These are phyloP conservation scores for Stylonectria norvegica DNA, from an alignment of 2,329 filamentous ascomycete species.

Conservation along the genomic window DNA sequence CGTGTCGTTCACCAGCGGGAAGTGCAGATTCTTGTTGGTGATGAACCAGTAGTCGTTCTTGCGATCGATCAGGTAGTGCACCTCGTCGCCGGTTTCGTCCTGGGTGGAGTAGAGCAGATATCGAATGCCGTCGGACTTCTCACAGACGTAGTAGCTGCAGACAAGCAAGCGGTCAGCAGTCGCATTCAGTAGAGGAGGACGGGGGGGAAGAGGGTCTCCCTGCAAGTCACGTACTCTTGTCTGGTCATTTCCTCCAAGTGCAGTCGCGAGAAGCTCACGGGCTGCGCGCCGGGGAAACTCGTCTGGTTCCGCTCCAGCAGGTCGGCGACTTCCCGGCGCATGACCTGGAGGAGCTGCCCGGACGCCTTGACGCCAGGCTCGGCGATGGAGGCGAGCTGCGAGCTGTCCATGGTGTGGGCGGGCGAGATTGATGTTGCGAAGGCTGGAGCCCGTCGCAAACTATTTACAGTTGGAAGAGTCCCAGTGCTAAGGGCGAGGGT, in stretches of 20 bases:
- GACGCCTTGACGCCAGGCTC: conserved; percentile 64
- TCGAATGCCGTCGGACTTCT: conserved; percentile 95
- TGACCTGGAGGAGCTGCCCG: conserved; percentile 53
- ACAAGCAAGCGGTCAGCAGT: conserved; percentile 11
- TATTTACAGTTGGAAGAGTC: too few relatives aligned
- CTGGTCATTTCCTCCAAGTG: conserved; percentile 80
- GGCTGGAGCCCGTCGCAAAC: too few relatives aligned
- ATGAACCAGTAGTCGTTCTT: conserved; percentile 97
- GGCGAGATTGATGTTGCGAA: too few relatives aligned
- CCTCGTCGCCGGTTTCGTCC: conserved; percentile 59
- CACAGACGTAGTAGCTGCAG: conserved; percentile 88
- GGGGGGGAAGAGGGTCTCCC: neutral
- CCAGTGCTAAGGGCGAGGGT: too few relatives aligned
- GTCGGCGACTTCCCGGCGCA: conserved; percentile 70
- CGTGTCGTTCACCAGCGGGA: conserved; percentile 67
- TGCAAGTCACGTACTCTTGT: conserved; percentile 58
- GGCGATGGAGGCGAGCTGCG: conserved; percentile 49
- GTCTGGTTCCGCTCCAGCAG: conserved; percentile 68
- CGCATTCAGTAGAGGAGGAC: neutral
- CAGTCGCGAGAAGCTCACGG: conserved; percentile 80
- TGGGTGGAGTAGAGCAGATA: conserved; percentile 88
- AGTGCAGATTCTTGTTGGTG: conserved; percentile 66
- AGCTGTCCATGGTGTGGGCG: too few relatives aligned
- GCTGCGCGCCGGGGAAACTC: conserved; percentile 86
- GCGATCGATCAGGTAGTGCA: conserved; percentile 92